Conservation (phyloP, 1,284 basidiomycete genomes). For the Tilletiaria anomala region DNA sequence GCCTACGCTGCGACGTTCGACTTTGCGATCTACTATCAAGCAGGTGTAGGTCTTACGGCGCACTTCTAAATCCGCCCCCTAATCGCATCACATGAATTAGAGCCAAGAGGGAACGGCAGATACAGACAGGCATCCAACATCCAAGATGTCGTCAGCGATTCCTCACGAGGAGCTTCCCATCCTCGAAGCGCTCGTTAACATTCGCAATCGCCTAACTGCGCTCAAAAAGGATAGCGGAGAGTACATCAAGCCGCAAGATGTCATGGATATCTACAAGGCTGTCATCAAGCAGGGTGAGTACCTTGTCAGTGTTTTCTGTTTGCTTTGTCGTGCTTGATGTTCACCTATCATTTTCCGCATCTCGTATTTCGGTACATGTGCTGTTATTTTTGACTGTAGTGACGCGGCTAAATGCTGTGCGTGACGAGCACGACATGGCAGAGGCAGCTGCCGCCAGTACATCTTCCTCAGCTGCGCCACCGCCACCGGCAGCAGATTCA, state of each 20-base stretch:
- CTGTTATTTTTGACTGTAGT: slow-evolving; percentile 49
- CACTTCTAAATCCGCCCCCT: too few species aligned
- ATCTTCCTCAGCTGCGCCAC: background rate
- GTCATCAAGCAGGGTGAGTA: slow-evolving; percentile 92
- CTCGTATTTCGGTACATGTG: background rate
- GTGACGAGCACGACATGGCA: too few species aligned
- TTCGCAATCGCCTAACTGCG: slow-evolving; percentile 67
- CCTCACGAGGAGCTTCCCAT: slow-evolving; percentile 61
- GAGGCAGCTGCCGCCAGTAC: slow-evolving; percentile 10
- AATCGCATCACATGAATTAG: too few species aligned
- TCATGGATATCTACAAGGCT: slow-evolving; percentile 79
- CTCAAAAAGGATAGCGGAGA: slow-evolving; percentile 75
- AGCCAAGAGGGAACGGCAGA: too few species aligned
- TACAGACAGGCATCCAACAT: background rate
- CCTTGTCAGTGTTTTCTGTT: too few species aligned
- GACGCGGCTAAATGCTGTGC: slow-evolving; percentile 76
- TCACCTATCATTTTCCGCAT: slow-evolving; percentile 10
- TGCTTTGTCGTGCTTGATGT: background rate
- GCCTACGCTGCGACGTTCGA: too few species aligned
- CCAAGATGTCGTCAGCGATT: slow-evolving; percentile 22
- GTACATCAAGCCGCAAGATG: slow-evolving; percentile 82
- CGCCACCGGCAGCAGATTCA: background rate
- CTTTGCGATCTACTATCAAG: too few species aligned
- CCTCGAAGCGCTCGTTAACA: slow-evolving; percentile 86
- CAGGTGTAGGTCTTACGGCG: too few species aligned